These are phyloP conservation scores for Aciculoconidium aculeatum DNA, from an alignment of 805 yeast species.

Conservation along the genomic window DNA sequence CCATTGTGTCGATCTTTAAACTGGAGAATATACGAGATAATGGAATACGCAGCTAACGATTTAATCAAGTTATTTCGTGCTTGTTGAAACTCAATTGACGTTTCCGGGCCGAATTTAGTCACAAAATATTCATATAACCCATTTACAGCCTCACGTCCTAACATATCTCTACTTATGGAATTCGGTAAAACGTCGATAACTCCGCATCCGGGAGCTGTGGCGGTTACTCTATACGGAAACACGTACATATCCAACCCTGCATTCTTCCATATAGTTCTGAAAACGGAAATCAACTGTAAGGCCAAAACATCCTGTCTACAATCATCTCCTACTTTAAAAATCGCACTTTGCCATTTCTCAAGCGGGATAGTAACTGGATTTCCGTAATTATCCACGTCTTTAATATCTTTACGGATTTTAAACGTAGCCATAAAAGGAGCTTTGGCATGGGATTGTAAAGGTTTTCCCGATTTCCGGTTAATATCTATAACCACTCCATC, in stretches of 20 bases:
- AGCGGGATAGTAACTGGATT: conserved; percentile 29
- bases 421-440: conserved; percentile 98
- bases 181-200: conserved; percentile 96
- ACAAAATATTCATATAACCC: conserved; percentile 90
- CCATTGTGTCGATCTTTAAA: conserved; percentile 98
- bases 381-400: conserved; percentile 38
- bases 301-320: conserved; percentile 97
- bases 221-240: conserved; percentile 92
- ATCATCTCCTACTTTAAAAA: conserved; percentile 98
- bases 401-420: conserved; percentile 61
- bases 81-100: conserved; percentile 78
- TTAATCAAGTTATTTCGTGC: conserved; percentile 92
- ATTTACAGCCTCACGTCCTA: conserved; percentile 97
- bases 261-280: conserved; percentile 83
- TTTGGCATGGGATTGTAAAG: conserved; percentile 95
- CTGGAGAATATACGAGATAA: conserved; percentile 83
- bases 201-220: conserved; percentile 99
- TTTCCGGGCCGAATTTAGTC: conserved; percentile 92
- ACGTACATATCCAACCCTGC: conserved; percentile 88
- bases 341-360: conserved; percentile 89
- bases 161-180: conserved; percentile 93
- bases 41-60: conserved; percentile 90
- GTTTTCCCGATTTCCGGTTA: conserved; percentile 86
- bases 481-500: conserved; percentile 92
- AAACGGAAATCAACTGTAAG: conserved; percentile 82